Conservation (phyloP, 1,284 basidiomycete species). For the Naganishia albida region DNA sequence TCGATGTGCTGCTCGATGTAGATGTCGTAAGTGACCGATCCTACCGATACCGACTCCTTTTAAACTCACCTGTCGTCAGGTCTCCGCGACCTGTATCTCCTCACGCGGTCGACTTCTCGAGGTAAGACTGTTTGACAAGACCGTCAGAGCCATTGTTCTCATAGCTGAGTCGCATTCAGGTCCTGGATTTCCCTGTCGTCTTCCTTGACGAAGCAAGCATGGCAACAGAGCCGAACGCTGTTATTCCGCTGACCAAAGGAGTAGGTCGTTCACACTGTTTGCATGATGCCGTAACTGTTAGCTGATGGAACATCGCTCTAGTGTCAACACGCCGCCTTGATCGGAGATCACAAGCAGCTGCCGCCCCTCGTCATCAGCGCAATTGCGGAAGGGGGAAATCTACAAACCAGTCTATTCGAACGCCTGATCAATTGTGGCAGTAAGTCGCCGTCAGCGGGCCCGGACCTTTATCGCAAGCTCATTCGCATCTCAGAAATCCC, state of each 20-base stretch:
- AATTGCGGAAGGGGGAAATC: conserved; percentile 68
- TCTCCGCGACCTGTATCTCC: conserved; percentile 80
- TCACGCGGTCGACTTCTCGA: conserved; percentile 59
- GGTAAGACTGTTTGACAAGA: conserved; percentile 19
- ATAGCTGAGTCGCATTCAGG: conserved; percentile 55
- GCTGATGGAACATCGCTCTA: conserved; percentile 46
- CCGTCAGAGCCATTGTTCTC: not conserved
- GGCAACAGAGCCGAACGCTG: conserved; percentile 86
- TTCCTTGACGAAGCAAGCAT: conserved; percentile 94
- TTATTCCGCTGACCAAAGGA: conserved; percentile 86
- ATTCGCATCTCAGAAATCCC: conserved; percentile 53
- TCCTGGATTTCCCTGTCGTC: conserved; percentile 86
- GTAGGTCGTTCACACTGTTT: conserved; percentile 58
- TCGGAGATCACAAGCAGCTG: conserved; percentile 96
- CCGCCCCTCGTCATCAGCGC: conserved; percentile 80
- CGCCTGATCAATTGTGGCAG: conserved; percentile 75
- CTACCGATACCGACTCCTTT: conserved; percentile 12
- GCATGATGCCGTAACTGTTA: not conserved
- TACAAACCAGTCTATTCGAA: conserved; percentile 83
- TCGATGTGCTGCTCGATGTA: conserved; percentile 64
- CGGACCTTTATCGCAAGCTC: conserved; percentile 10
- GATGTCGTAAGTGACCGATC: conserved; percentile 67
- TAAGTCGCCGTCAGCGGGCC: conserved; percentile 55
- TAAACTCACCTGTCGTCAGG: conserved; percentile 54
- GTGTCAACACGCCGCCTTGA: conserved; percentile 80